Evolutionary conservation across 2,329 filamentous ascomycete species (phyloP).

Genomic region (Aspergillus sp.): DNA sequence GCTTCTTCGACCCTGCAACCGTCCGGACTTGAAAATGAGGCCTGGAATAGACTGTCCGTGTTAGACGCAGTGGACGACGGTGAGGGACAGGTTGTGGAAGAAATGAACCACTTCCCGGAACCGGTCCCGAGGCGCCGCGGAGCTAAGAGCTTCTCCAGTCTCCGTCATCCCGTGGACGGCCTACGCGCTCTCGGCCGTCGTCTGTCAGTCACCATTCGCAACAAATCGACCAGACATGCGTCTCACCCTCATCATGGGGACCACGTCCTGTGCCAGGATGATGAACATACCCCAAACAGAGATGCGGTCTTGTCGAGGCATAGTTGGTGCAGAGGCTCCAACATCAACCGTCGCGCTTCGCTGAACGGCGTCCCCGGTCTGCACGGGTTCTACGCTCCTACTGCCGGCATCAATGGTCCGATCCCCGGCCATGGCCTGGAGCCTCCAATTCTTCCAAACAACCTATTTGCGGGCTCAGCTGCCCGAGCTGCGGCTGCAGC

Average conservation of each 20-base stretch:
- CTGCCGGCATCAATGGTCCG: slow-evolving; percentile 27
- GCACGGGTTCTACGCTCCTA: slow-evolving; percentile 34
- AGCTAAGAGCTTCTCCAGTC: slow-evolving; percentile 43
- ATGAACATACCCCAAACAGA: slow-evolving; percentile 11
- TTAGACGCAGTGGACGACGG: slow-evolving; percentile 23
- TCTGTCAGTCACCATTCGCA: slow-evolving; percentile 40
- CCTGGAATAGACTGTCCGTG: slow-evolving; percentile 25
- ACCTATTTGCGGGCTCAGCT: slow-evolving; percentile 43
- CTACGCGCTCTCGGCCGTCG: slow-evolving; percentile 42
- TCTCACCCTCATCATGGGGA: slow-evolving; percentile 19
- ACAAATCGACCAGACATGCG: slow-evolving; percentile 35
- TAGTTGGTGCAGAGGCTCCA: slow-evolving; percentile 28
- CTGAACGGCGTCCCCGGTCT: slow-evolving; percentile 36
- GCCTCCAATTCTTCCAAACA: slow-evolving; percentile 41
- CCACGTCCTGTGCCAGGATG: slow-evolving; percentile 1
- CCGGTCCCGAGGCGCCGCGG: slow-evolving; percentile 32
- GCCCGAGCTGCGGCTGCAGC: slow-evolving; percentile 50
- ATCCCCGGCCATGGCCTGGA: slow-evolving; percentile 39
- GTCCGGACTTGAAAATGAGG: slow-evolving; percentile 20
- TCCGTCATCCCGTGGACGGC: slow-evolving; percentile 43
- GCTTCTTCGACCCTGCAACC: slow-evolving; percentile 23
- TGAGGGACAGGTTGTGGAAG: slow-evolving; percentile 30
- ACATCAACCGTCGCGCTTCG: slow-evolving; percentile 37
- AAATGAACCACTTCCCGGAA: slow-evolving; percentile 32
- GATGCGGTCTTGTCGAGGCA: slow-evolving; percentile 19